Evolutionary conservation across 306 rosid genomes (phyloP), one percentile per base, ranked within the genome.

Genomic region (Rubus idaeus): DNA sequence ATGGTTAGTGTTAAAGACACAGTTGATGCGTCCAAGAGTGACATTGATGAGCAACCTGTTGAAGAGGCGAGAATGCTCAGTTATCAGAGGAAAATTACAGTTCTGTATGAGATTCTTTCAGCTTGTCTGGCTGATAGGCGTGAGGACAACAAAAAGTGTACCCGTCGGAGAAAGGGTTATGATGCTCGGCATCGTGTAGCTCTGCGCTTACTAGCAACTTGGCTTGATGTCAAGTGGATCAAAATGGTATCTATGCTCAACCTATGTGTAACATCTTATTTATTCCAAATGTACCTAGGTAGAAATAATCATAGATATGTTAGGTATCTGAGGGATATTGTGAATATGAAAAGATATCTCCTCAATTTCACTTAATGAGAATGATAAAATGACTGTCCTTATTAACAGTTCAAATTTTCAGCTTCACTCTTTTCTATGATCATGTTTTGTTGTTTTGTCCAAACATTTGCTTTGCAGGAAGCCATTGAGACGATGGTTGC

Each of bases 401-500:
- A 17, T 35, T 66, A 3, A 44, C 20, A 45, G 39, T 17, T 56
- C 70, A 10, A 60, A 45, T 41, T 18, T 41, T 42, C 17, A 35
- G n/a, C 23, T 71, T 37, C 35, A 35, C 41, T 42, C 52, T 26
- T 6, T 20, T 51, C 56, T 58, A 17, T 50, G 68, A 37, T 44
- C 68, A 52, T 62, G 76, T 75, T 78, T 47, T 23, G 39, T 42
- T 17, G 61, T 79, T 71, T 73, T 84, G 76, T 80, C 55, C 71
- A 75, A 71, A 79, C 73, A 44, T 74, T 85, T 56, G 39, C 75
- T 75, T 84, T 84, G 65, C 86, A 92, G 98, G 97, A 94, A 79
- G 96, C 96, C 49, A 90, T 94, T 73, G 98, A 94, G 90, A 89
- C 90, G 42, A 85, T 92, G 86, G 95, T 89, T 90, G 90, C 98